Conservation (phyloP, 768 basidiomycete genomes). For the Strobilomyces dryophilus region DNA sequence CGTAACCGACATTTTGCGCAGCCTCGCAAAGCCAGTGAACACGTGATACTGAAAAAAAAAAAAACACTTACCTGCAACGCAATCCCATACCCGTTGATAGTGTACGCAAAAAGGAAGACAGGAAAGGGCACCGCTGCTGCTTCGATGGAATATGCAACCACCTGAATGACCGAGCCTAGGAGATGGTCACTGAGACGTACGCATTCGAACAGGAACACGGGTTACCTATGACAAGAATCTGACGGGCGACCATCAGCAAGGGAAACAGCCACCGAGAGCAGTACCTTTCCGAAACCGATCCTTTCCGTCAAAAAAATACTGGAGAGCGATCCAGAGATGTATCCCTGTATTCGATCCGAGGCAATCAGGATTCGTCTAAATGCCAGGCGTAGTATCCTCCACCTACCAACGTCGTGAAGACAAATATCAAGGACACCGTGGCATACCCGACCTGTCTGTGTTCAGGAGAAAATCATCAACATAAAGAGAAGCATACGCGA, state of each 20-base stretch:
- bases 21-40: conserved; percentile 23
- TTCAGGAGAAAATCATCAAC: neutral
- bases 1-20: conserved; percentile 41
- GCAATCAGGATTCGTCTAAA: neutral
- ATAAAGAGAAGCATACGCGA: neutral
- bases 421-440: conserved; percentile 54
- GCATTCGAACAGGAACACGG: conserved; percentile 29
- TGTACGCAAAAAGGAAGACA: conserved; percentile 1
- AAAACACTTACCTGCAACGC: conserved; percentile 3
- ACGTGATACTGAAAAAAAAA: no score
- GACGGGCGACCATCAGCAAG: neutral
- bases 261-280: neutral
- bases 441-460: conserved; percentile 40
- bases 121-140: neutral
- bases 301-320: conserved; percentile 42
- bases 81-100: conserved; percentile 3
- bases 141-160: conserved; percentile 1
- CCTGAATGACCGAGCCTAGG: conserved; percentile 1
- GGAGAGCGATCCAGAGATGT: conserved; percentile 37
- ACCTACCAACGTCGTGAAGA: conserved; percentile 41
- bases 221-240: conserved; percentile 39
- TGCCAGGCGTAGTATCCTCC: neutral
- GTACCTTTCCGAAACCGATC: conserved; percentile 39
- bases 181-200: conserved; percentile 17
- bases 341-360: conserved; percentile 29